phyloP scores from a whole-genome alignment of 1,284 basidiomycete genomes.

The Sporisorium exsertum region DNA sequence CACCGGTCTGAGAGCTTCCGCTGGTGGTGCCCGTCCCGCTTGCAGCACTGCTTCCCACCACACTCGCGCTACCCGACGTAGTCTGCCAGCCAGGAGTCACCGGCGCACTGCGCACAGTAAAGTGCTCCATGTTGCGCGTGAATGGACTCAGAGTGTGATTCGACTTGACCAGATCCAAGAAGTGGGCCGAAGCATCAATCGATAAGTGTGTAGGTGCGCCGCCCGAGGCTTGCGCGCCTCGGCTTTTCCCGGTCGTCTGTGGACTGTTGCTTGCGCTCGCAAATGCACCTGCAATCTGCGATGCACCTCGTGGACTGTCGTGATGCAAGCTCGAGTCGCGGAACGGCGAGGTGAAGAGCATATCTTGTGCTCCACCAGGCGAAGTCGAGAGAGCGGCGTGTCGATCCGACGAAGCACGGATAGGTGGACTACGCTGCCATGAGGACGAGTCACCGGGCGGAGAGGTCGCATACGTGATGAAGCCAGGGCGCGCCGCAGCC shows the following conservation, averaged over 20 bases:
- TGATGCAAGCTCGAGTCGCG: conserved; percentile 40
- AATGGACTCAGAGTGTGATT: conserved; percentile 66
- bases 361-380: conserved; percentile 29
- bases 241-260: conserved; percentile 15
- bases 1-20: conserved; percentile 38
- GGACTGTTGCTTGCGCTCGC: conserved; percentile 42
- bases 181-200: conserved; percentile 57
- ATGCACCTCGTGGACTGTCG: conserved; percentile 24
- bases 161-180: conserved; percentile 61
- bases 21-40: conserved; percentile 46
- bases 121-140: conserved; percentile 61
- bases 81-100: conserved; percentile 55
- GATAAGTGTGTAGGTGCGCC: conserved; percentile 29
- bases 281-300: conserved; percentile 15
- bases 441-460: conserved; percentile 24
- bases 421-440: conserved; percentile 37
- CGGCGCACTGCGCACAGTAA: conserved; percentile 62
- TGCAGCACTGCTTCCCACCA: conserved; percentile 42
- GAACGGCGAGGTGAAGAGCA: conserved; percentile 47
- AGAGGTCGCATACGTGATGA: conserved; percentile 38
- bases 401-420: conserved; percentile 14
- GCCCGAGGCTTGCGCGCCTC: conserved; percentile 17
- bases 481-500: conserved; percentile 30
- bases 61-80: conserved; percentile 30
- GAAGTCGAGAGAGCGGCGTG: conserved; percentile 30